Conservation (phyloP, 2,329 filamentous ascomycete genomes). For the Teratosphaeria viscida region DNA sequence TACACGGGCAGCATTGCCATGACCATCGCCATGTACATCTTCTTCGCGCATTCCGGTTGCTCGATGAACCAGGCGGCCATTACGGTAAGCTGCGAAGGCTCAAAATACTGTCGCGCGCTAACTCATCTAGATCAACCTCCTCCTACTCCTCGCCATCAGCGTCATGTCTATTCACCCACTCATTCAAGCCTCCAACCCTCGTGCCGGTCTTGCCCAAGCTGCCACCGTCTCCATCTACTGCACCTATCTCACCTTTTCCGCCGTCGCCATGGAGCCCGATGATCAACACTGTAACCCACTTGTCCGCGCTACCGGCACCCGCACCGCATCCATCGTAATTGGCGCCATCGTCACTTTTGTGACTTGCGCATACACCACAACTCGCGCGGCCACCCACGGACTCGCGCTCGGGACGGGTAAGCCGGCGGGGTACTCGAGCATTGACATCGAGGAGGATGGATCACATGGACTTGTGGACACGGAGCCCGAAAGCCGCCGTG, state of each 20-base stretch:
- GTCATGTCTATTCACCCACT: conserved; percentile 79
- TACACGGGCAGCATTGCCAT: conserved; percentile 82
- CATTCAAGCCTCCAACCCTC: conserved; percentile 84
- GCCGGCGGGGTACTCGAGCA: conserved; percentile 37
- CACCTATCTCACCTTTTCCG: conserved; percentile 96
- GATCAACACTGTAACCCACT: conserved; percentile 90
- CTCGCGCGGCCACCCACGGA: conserved; percentile 84
- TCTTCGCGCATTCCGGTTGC: conserved; percentile 74
- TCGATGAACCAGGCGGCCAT: conserved; percentile 96
- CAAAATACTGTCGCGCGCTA: not conserved
- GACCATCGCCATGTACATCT: conserved; percentile 95
- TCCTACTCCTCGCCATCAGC: conserved; percentile 72
- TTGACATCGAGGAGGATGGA: conserved; percentile 55
- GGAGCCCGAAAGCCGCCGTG: conserved; percentile 67
- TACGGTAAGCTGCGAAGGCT: conserved; percentile 41
- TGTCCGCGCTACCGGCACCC: conserved; percentile 71
- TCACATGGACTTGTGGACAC: conserved; percentile 83
- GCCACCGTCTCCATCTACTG: conserved; percentile 97
- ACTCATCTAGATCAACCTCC: conserved; percentile 56
- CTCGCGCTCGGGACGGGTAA: conserved; percentile 59
- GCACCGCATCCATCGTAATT: conserved; percentile 81
- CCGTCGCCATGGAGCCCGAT: conserved; percentile 97
- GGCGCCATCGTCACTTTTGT: conserved; percentile 94
- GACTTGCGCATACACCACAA: conserved; percentile 95
- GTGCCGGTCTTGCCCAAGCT: conserved; percentile 90